Conservation (phyloP, 2,329 filamentous ascomycete species). For the Aspergillus clavatus region DNA sequence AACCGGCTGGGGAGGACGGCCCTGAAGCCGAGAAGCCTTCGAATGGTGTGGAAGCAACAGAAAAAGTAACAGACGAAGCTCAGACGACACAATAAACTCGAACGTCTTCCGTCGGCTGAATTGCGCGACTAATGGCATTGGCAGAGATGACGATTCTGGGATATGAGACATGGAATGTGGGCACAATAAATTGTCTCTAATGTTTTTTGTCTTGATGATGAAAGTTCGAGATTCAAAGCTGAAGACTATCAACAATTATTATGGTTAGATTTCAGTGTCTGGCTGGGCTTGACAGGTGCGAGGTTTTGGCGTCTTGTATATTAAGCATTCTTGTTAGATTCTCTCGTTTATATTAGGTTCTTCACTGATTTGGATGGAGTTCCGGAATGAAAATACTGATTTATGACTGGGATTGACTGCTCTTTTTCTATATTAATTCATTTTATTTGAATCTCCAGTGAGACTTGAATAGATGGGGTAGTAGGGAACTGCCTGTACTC, state of each 20-base stretch:
- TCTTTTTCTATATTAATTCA: too few species aligned
- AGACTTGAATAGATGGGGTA: too few species aligned
- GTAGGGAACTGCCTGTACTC: too few species aligned
- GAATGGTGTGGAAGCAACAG: constrained; percentile 14
- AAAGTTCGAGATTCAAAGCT: constrained; percentile 6
- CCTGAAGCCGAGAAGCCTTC: constrained; percentile 11
- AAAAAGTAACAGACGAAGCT: constrained; percentile 2
- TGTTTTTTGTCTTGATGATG: constrained; percentile 5
- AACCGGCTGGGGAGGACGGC: constrained; percentile 17
- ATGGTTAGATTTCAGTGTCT: constrained; percentile 4
- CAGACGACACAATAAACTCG: constrained; percentile 4
- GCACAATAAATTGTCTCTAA: not conserved
- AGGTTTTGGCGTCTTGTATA: constrained; percentile 12
- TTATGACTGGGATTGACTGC: too few species aligned
- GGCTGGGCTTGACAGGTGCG: constrained; percentile 6
- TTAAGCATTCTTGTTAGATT: constrained; percentile 8
- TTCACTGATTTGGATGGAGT: not conserved
- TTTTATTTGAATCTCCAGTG: too few species aligned
- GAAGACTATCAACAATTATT: constrained; percentile 8
- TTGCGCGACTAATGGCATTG: not conserved
- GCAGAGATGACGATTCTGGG: not conserved
- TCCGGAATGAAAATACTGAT: too few species aligned
- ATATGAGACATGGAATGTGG: not conserved
- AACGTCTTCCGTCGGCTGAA: not conserved
- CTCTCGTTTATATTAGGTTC: not conserved